phyloP scores from a whole-genome alignment of 352 stramenopile genomes.

The Globisporangium cederbergense region DNA sequence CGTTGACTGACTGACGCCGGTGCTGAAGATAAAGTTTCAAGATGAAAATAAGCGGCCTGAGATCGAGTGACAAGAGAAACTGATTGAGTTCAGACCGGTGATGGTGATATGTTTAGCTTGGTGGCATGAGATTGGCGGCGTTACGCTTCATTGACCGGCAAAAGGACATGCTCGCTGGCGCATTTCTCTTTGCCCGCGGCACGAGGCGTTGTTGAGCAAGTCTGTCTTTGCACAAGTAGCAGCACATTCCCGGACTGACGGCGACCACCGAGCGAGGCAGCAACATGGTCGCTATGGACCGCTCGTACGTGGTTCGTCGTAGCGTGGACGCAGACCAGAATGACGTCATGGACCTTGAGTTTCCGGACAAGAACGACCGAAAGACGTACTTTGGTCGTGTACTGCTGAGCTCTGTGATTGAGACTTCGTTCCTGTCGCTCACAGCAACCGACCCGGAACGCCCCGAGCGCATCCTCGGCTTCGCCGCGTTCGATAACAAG shows the following conservation, averaged over 20 bases:
- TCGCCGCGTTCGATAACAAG: conserved; percentile 54
- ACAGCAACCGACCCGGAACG: conserved; percentile 51
- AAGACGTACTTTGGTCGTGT: conserved; percentile 61
- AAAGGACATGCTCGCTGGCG: neutral
- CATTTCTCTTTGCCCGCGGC: neutral
- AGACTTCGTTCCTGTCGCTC: conserved; percentile 69
- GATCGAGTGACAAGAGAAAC: neutral
- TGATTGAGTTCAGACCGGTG: neutral
- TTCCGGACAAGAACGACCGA: conserved; percentile 51
- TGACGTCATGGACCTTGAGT: conserved; percentile 55
- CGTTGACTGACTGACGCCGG: neutral
- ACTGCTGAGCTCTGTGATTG: conserved; percentile 54
- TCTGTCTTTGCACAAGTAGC: neutral
- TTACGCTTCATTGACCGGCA: neutral
- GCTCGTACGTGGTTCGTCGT: conserved; percentile 49
- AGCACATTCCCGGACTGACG: neutral
- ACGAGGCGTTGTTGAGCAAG: neutral
- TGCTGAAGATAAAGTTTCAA: neutral
- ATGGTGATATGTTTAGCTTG: neutral
- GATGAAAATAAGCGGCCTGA: neutral
- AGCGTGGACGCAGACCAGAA: conserved; percentile 58
- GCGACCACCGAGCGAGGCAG: neutral
- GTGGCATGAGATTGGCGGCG: neutral
- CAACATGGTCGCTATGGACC: conserved; percentile 19
- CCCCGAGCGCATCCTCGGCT: conserved; percentile 54